These are phyloP conservation scores for Kodamaea laetipori DNA, from an alignment of 805 yeast genomes.

Conservation along the genomic window DNA sequence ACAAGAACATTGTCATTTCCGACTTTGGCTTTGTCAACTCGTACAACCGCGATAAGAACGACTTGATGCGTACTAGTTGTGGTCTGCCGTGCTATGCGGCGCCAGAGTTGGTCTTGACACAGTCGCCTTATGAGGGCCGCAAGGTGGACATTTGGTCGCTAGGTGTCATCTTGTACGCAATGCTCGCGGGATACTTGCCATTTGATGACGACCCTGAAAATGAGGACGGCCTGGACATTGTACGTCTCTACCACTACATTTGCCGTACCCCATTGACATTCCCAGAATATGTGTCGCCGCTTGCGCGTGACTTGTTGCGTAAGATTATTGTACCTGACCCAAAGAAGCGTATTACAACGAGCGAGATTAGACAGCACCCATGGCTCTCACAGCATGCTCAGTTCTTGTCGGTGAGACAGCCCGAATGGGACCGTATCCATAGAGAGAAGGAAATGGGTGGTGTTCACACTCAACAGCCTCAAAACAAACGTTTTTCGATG, in stretches of 20 bases:
- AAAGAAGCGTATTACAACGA: conserved; percentile 64
- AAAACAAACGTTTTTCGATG: conserved; percentile 49
- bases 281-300: conserved; percentile 89
- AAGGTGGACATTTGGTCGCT: conserved; percentile 97
- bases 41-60: conserved; percentile 57
- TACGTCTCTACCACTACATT: conserved; percentile 86
- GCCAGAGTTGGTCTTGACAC: conserved; percentile 90
- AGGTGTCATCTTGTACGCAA: conserved; percentile 93
- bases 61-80: conserved; percentile 90
- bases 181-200: conserved; percentile 96
- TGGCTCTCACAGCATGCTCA: conserved; percentile 88
- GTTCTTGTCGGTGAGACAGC: conserved; percentile 80
- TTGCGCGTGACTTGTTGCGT: conserved; percentile 87
- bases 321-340: conserved; percentile 87
- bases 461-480: conserved; percentile 14
- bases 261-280: conserved; percentile 90
- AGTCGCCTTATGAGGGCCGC: conserved; percentile 83
- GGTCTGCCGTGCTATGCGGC: conserved; percentile 99
- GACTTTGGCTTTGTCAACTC: conserved; percentile 96
- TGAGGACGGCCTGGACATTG: conserved; percentile 94
- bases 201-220: conserved; percentile 97
- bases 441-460: conserved; percentile 25
- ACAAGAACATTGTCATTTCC: conserved; percentile 81
- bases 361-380: conserved; percentile 74
- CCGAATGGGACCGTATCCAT: conserved; percentile 80